A percentile compares a stretch with the other conserved stretches of the same genome.
phyloP scores from a whole-genome alignment of 2,329 filamentous ascomycete species.

The Neoascochyta sp. region DNA sequence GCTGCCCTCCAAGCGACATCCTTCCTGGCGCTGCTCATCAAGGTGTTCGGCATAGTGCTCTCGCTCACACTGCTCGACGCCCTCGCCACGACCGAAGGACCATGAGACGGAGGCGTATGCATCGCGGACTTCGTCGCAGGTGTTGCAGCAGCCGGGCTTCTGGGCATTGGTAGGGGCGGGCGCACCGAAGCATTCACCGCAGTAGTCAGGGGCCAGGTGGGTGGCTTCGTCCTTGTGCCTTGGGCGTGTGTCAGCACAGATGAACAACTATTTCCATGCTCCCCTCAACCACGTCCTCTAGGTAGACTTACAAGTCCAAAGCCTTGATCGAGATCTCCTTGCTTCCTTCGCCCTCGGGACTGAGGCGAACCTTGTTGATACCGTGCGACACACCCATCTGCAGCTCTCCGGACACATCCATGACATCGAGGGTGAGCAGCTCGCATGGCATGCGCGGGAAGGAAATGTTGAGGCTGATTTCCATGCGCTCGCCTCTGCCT shows the following conservation, averaged over 20 bases:
- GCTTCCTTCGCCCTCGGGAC: constrained; percentile 69
- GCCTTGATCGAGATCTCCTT: constrained; percentile 41
- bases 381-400: constrained; percentile 93
- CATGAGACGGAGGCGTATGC: constrained; percentile 86
- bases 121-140: constrained; percentile 92
- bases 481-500: constrained; percentile 96
- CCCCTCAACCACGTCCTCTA: neutral
- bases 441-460: constrained; percentile 94
- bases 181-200: constrained; percentile 89
- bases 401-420: constrained; percentile 97
- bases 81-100: constrained; percentile 90
- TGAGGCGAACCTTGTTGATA: constrained; percentile 82
- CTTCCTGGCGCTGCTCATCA: constrained; percentile 82
- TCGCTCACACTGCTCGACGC: constrained; percentile 89
- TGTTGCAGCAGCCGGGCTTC: constrained; percentile 93
- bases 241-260: constrained; percentile 7
- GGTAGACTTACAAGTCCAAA: constrained; percentile 36
- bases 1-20: constrained; percentile 87
- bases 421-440: constrained; percentile 92
- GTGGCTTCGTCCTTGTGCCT: constrained; percentile 65
- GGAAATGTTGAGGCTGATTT: constrained; percentile 95
- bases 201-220: constrained; percentile 89
- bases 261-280: neutral
- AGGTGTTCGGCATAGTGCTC: constrained; percentile 91
- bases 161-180: constrained; percentile 63